Conservation (phyloP, 2,329 filamentous ascomycete species). For the Chaetomiaceae sp. region DNA sequence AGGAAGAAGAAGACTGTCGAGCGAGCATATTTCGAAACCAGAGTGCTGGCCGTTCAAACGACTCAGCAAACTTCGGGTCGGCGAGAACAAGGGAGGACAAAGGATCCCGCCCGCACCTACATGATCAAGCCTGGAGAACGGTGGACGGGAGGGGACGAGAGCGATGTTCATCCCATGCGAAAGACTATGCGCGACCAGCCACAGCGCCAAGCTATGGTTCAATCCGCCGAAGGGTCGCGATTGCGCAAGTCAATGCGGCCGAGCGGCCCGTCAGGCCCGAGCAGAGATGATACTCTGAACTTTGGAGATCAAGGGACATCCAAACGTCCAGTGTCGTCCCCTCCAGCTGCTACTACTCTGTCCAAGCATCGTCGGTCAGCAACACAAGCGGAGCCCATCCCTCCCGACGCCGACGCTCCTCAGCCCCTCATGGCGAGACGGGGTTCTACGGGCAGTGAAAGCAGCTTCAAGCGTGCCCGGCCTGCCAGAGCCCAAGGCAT, state of each 20-base stretch:
- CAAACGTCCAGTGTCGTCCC: conserved; percentile 12
- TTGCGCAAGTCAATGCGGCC: conserved; percentile 36
- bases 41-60: conserved; percentile 34
- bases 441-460: conserved; percentile 66
- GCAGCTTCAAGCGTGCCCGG: conserved; percentile 71
- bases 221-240: conserved; percentile 10
- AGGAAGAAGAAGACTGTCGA: conserved; percentile 42
- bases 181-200: conserved; percentile 23
- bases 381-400: not conserved
- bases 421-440: conserved; percentile 45
- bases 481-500: conserved; percentile 44
- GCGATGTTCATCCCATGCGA: conserved; percentile 19
- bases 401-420: conserved; percentile 7
- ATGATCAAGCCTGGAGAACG: conserved; percentile 32
- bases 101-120: conserved; percentile 25
- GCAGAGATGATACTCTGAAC: conserved; percentile 1
- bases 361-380: conserved; percentile 4
- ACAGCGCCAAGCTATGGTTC: conserved; percentile 16
- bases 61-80: conserved; percentile 59
- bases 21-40: conserved; percentile 38
- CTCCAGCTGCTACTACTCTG: not conserved
- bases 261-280: conserved; percentile 7
- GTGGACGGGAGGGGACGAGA: conserved; percentile 19
- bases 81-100: conserved; percentile 2
- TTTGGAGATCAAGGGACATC: not conserved